Conservation (phyloP, 192 early-diverging fungal genomes). For the Ambispora gerdemannii region DNA sequence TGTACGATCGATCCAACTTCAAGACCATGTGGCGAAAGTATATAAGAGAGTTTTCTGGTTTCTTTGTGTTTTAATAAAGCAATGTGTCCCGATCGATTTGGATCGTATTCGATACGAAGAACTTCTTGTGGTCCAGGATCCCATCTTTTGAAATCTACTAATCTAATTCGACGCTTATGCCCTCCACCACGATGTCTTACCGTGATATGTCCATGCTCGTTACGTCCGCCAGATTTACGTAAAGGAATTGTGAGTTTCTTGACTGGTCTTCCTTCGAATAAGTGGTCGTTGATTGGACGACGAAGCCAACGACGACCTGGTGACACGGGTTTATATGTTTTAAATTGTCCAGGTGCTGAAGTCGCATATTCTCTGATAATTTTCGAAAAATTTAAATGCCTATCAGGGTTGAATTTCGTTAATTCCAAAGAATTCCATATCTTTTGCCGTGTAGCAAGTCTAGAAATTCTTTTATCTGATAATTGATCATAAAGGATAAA, state of each 20-base stretch:
- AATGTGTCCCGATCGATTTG: conserved; percentile 83
- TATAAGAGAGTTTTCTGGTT: conserved; percentile 79
- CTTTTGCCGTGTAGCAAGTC: no score
- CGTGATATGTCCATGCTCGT: conserved; percentile 86
- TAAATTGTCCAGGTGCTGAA: conserved; percentile 85
- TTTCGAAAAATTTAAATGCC: no score
- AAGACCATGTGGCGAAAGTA: conserved; percentile 76
- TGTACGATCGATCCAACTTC: conserved; percentile 58
- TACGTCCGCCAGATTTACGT: conserved; percentile 80
- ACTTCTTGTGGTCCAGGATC: conserved; percentile 76
- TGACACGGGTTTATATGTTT: conserved; percentile 86
- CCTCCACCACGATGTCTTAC: conserved; percentile 93
- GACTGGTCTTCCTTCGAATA: conserved; percentile 84
- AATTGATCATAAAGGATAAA: no score
- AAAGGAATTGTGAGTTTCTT: conserved; percentile 78
- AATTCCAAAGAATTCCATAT: no score
- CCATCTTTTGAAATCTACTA: conserved; percentile 82
- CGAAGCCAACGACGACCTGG: conserved; percentile 83
- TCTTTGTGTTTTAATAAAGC: conserved; percentile 76
- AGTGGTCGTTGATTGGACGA: conserved; percentile 79
- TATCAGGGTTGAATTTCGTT: no score
- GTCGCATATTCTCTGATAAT: no score
- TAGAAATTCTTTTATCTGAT: no score
- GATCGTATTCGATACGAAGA: conserved; percentile 92
- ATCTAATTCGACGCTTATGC: conserved; percentile 79